Base-by-base conservation (phyloP, 2,329 filamentous ascomycete genomes). In the Fusarium pseudocircinatum region DNA sequence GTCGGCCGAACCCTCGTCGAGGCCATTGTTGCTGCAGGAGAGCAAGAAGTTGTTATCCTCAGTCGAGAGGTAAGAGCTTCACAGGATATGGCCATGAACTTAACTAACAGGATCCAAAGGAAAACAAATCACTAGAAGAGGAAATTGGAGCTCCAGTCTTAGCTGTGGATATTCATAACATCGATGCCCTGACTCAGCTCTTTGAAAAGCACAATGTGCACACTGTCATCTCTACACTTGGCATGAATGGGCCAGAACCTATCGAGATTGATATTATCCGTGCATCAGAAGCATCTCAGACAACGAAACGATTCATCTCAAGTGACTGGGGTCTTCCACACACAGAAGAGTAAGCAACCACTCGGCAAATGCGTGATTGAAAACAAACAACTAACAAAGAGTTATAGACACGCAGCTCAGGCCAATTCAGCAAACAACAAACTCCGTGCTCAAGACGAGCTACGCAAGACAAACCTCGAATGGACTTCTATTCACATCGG, bases 51-150 rank as follows among this genome's bases (percentile, higher is more conserved):
- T 2, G 16, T 63, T n/a, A 14, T 68, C 2, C 50, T 69, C 14
- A 63, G 64, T 2, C 20, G 67, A 57, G 24, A 68, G 15, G 57
- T 53, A 14, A 36, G 14, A 3, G 3, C 3, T 9, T 15, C 34
- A 36, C 3, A 7, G 3, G 1, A 24, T 13, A 6, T 1, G 0
- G 8, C 1, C 0, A 5, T 34, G 1, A 1, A 11, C 8, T 1
- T 1, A 8, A 3, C 26, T 58, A n/a, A 66, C 15, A 4, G 3
- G 10, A 22, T 1, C 6, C 12, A 0, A 50, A 67, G 50, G 63
- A 58, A 14, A 67, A 67, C 10, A 49, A 65, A 10, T 1, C 43
- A 9, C n/a, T 58, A 0, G 26, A 58, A 9, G 12, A 58, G 20
- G 20, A 44, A 4, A 28, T 65, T 2, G 43, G 60, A 12, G 50